Evolutionary conservation across 2,329 filamentous ascomycete genomes (phyloP).

Genomic region (Cercospora zeae-maydis): DNA sequence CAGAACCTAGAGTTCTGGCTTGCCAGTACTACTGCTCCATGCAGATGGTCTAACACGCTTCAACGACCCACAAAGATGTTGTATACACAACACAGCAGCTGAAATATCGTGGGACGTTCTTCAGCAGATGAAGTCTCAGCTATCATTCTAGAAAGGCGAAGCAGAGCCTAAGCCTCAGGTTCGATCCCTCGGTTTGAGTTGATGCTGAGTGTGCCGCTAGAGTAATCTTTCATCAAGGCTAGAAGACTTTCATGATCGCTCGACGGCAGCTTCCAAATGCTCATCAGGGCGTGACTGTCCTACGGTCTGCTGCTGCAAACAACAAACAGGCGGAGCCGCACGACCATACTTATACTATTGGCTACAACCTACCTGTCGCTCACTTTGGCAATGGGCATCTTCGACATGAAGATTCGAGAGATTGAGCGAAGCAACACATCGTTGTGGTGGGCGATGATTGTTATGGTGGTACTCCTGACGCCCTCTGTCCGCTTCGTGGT

Average conservation of each 20-base stretch:
- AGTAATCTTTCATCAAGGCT: too few relatives aligned
- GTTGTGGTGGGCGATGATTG: neutral
- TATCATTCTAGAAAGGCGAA: too few relatives aligned
- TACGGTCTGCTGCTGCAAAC: neutral
- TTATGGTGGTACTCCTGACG: neutral
- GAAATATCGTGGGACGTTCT: too few relatives aligned
- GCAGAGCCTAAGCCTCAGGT: too few relatives aligned
- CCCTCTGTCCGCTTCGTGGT: neutral
- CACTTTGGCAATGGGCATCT: neutral
- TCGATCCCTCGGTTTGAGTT: too few relatives aligned
- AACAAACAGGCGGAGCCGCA: neutral
- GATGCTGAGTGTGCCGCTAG: too few relatives aligned
- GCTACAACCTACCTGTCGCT: neutral
- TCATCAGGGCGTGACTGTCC: neutral
- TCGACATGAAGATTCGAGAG: neutral
- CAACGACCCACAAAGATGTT: too few relatives aligned
- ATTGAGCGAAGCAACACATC: neutral
- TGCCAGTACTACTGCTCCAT: too few relatives aligned
- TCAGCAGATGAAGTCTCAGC: too few relatives aligned
- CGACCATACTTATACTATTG: neutral
- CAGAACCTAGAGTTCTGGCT: too few relatives aligned
- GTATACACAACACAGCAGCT: too few relatives aligned
- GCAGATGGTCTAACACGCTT: too few relatives aligned
- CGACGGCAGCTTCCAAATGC: neutral
- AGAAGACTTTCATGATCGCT: neutral